phyloP scores from a whole-genome alignment of 2,329 filamentous ascomycete species.

The Cladosporium sp. region DNA sequence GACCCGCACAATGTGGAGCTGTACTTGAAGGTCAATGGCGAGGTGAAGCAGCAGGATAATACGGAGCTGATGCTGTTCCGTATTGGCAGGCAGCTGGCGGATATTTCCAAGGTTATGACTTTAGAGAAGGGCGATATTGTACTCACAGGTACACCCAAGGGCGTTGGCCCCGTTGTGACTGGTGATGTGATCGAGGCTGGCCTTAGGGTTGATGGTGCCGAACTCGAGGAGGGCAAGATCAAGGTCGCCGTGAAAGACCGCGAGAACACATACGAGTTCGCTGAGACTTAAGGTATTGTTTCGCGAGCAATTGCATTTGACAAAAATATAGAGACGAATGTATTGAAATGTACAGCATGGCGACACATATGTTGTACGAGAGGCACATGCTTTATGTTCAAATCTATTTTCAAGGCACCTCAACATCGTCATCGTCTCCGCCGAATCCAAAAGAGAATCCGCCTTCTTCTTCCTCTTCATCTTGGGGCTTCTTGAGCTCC shows the following conservation, averaged over 20 bases:
- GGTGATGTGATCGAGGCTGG: constrained; percentile 88
- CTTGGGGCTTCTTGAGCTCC: constrained; percentile 63
- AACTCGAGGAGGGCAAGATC: constrained; percentile 80
- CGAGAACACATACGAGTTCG: constrained; percentile 73
- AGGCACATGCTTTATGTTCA: not conserved
- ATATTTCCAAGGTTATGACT: constrained; percentile 94
- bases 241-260: constrained; percentile 82
- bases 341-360: not conserved
- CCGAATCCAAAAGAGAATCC: constrained; percentile 65
- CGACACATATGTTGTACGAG: not conserved
- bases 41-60: constrained; percentile 77
- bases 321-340: not conserved
- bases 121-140: constrained; percentile 89
- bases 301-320: not conserved
- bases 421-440: constrained; percentile 48
- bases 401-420: constrained; percentile 26
- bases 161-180: constrained; percentile 80
- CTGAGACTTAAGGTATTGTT: constrained; percentile 42
- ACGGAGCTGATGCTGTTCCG: constrained; percentile 94
- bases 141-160: constrained; percentile 95
- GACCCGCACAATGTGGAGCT: constrained; percentile 88
- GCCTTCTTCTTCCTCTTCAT: constrained; percentile 51
- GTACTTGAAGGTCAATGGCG: constrained; percentile 79
- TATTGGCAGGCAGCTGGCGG: constrained; percentile 81
- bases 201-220: constrained; percentile 74